Conservation (phyloP, 495 filamentous ascomycete species). For the Emericellopsis terricola region DNA sequence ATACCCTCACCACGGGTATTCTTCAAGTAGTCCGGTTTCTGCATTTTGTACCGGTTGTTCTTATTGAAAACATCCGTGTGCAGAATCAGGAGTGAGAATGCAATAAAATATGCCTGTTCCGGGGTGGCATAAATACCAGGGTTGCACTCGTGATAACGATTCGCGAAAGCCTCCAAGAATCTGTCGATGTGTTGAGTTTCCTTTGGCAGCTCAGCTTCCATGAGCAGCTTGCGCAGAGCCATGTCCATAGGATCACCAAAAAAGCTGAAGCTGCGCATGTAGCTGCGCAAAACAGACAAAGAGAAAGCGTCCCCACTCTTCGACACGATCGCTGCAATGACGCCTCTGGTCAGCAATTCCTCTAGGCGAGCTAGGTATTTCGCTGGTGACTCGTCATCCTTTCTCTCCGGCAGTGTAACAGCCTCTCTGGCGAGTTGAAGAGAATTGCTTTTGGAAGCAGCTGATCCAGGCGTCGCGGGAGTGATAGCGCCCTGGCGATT, state of each 20-base stretch:
- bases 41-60: slow-evolving; percentile 99
- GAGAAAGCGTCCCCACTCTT: slow-evolving; percentile 75
- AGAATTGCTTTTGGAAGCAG: slow-evolving; percentile 52
- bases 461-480: slow-evolving; percentile 45
- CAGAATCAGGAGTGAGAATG: slow-evolving; percentile 88
- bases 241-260: slow-evolving; percentile 96
- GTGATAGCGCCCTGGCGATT: slow-evolving; percentile 43
- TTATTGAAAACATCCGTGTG: slow-evolving; percentile 99
- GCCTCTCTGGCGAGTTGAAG: slow-evolving; percentile 41
- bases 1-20: slow-evolving; percentile 83
- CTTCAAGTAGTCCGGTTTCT: slow-evolving; percentile 86
- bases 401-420: slow-evolving; percentile 56
- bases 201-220: slow-evolving; percentile 91
- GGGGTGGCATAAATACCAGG: slow-evolving; percentile 81
- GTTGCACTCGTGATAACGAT: slow-evolving; percentile 96
- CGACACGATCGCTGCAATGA: slow-evolving; percentile 63
- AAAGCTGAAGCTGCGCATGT: slow-evolving; percentile 87
- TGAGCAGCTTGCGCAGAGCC: slow-evolving; percentile 83
- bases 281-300: slow-evolving; percentile 67
- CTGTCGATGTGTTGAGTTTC: slow-evolving; percentile 98
- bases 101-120: slow-evolving; percentile 95
- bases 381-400: slow-evolving; percentile 79
- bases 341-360: slow-evolving; percentile 54
- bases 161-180: slow-evolving; percentile 83
- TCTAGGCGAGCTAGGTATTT: slow-evolving; percentile 74